phyloP scores from a whole-genome alignment of 176 grass and related monocot genomes.

The Tillandsia fasciculata region DNA sequence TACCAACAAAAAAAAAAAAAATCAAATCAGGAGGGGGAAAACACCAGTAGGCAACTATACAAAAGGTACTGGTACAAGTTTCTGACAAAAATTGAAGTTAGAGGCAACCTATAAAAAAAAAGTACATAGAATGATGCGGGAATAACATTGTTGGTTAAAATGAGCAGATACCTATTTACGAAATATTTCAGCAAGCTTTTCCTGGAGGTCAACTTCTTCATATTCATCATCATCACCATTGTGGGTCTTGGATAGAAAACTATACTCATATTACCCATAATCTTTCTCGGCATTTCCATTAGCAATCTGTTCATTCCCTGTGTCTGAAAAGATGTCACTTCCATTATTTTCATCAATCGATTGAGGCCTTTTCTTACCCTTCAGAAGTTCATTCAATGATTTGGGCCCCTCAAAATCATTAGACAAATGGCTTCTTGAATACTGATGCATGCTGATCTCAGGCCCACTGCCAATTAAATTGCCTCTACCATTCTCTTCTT shows the following conservation, averaged over 20 bases:
- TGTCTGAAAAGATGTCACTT: neutral
- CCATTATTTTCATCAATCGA: neutral
- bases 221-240: neutral
- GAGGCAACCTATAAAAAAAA: neutral
- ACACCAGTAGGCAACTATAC: neutral
- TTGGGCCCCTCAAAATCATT: slow-evolving; percentile 34
- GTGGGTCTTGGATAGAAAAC: neutral
- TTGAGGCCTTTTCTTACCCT: slow-evolving; percentile 21
- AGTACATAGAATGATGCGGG: neutral
- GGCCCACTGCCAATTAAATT: slow-evolving; percentile 13
- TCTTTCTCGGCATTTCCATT: neutral
- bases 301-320: neutral
- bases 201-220: neutral
- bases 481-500: slow-evolving; percentile 31
- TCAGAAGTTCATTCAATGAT: slow-evolving; percentile 33
- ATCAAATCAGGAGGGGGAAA: neutral
- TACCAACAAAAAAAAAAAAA: neutral
- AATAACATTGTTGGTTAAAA: neutral
- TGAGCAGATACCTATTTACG: neutral
- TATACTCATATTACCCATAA: neutral
- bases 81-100: neutral
- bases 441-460: slow-evolving; percentile 1
- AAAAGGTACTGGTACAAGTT: neutral
- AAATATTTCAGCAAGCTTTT: neutral
- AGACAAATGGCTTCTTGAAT: slow-evolving; percentile 1